Conservation (phyloP, 2,329 filamentous ascomycete species). For the Monosporascus sp. region DNA sequence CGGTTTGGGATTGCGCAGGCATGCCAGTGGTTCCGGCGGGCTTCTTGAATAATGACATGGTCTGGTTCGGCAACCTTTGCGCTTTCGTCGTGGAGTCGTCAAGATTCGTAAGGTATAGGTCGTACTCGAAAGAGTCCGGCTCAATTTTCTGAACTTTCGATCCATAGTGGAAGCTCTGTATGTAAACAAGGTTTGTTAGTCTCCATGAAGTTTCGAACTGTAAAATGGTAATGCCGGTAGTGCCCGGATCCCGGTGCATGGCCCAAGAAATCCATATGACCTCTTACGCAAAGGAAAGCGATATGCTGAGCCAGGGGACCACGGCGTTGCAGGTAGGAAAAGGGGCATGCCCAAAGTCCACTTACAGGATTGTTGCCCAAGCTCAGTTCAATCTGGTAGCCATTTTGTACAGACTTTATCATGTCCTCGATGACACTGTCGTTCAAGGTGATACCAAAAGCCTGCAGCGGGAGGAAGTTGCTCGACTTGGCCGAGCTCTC, state of each 20-base stretch:
- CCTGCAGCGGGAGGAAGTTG: constrained; percentile 45
- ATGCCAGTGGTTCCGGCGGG: constrained; percentile 17
- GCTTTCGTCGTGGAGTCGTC: constrained; percentile 41
- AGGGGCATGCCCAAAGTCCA: constrained; percentile 15
- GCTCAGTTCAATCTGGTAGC: constrained; percentile 51
- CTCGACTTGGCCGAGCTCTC: constrained; percentile 43
- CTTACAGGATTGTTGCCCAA: constrained; percentile 57
- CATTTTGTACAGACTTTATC: constrained; percentile 54
- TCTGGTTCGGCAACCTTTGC: constrained; percentile 43
- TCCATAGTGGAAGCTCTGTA: constrained; percentile 51
- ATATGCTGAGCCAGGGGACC: constrained; percentile 8
- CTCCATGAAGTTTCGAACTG: neutral
- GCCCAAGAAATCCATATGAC: too few species aligned
- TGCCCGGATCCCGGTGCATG: too few species aligned
- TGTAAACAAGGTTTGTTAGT: constrained; percentile 5
- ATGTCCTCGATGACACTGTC: constrained; percentile 56
- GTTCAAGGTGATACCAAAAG: constrained; percentile 53
- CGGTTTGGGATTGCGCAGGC: constrained; percentile 6
- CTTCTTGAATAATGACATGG: constrained; percentile 46
- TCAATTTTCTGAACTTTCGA: constrained; percentile 43
- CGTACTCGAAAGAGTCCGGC: constrained; percentile 43
- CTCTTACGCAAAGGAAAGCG: neutral
- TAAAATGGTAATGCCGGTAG: too few species aligned
- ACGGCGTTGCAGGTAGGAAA: constrained; percentile 8
- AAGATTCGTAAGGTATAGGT: constrained; percentile 52